Evolutionary conservation across 2,329 filamentous ascomycete species (phyloP).

Genomic region (Pseudopithomyces chartarum): DNA sequence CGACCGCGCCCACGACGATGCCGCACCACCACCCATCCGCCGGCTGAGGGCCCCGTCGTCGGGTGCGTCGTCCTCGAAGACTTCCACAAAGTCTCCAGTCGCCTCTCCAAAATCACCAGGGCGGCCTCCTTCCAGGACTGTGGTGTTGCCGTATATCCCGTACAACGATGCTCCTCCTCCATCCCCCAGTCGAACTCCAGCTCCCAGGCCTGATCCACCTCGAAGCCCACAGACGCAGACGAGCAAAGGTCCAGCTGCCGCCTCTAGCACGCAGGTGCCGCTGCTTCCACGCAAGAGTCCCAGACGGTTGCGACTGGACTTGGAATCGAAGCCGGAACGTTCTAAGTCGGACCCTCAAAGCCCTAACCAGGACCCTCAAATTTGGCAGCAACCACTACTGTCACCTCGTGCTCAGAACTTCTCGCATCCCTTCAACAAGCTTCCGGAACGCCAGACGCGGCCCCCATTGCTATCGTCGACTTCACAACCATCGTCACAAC

Average conservation of each 20-base stretch:
- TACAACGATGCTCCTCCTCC: neutral
- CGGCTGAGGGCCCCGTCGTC: slow-evolving; percentile 9
- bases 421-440: slow-evolving; percentile 23
- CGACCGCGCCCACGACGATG: neutral
- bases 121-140: neutral
- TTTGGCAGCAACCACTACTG: no score
- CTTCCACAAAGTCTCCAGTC: neutral
- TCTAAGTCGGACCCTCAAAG: neutral
- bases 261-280: neutral
- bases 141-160: neutral
- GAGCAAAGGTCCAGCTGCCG: neutral
- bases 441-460: neutral
- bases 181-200: neutral
- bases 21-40: neutral
- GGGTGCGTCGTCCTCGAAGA: neutral
- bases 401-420: slow-evolving; percentile 16
- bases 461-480: neutral
- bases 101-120: neutral
- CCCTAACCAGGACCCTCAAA: no score
- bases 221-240: neutral
- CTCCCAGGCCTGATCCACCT: neutral
- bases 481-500: neutral
- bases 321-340: slow-evolving; percentile 7
- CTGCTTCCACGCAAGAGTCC: slow-evolving; percentile 23
- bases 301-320: slow-evolving; percentile 24